A percentile compares a stretch with the other conserved stretches of the same genome.
phyloP scores from a whole-genome alignment of 2,329 filamentous ascomycete genomes.

The Curvularia eragrostidis region DNA sequence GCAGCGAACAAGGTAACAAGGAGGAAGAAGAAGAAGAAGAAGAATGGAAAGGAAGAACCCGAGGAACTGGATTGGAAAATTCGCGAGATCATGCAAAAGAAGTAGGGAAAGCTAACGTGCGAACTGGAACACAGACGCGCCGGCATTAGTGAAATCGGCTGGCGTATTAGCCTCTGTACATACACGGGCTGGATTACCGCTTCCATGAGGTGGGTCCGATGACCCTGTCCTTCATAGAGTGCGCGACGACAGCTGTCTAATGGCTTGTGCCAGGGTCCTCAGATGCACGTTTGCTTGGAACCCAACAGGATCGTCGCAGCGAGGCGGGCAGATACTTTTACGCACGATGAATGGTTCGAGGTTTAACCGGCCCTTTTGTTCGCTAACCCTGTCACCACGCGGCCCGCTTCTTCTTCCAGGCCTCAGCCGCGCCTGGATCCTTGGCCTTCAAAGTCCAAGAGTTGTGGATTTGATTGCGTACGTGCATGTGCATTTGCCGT shows the following conservation, averaged over 20 bases:
- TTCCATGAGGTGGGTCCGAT: conserved; percentile 5
- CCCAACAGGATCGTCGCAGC: conserved; percentile 7
- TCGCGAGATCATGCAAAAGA: conserved; percentile 9
- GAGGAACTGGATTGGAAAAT: not conserved
- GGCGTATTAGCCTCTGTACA: not conserved
- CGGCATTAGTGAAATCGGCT: not conserved
- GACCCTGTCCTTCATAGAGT: not conserved
- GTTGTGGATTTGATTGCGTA: not conserved
- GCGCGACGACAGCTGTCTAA: not conserved
- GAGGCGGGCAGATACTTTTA: not conserved
- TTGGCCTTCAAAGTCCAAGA: conserved; percentile 3
- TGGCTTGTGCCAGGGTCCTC: not conserved
- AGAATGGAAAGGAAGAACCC: not conserved
- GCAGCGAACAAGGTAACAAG: not conserved
- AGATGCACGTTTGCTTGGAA: not conserved
- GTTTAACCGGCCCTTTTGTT: not conserved
- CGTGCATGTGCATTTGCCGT: not conserved
- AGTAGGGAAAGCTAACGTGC: conserved; percentile 7
- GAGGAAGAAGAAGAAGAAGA: not conserved
- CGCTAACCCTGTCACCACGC: conserved; percentile 6
- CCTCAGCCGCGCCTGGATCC: conserved; percentile 1
- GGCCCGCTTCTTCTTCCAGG: conserved; percentile 14
- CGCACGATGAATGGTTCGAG: conserved; percentile 3
- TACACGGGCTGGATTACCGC: not conserved
- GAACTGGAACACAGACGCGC: not conserved